Evolutionary conservation across 2,329 filamentous ascomycete species (phyloP).

Genomic region (Penicillium brasilianum): DNA sequence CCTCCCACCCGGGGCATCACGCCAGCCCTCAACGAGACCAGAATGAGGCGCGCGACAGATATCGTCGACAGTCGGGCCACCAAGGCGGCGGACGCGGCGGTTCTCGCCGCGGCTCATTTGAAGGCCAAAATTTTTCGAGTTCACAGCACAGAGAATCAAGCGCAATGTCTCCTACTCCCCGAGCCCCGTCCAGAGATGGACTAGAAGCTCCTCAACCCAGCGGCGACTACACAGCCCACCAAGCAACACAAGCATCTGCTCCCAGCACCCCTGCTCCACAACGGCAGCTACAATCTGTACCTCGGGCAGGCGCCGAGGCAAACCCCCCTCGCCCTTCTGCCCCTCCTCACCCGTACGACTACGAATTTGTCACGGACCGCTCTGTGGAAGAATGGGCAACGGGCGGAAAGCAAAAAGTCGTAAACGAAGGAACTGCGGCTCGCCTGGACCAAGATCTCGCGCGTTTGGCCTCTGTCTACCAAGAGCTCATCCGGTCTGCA

Average conservation of each 20-base stretch:
- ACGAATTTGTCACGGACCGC: slow-evolving; percentile 75
- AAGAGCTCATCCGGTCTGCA: slow-evolving; percentile 81
- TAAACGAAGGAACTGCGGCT: slow-evolving; percentile 68
- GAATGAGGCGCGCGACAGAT: slow-evolving; percentile 45
- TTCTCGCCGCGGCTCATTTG: slow-evolving; percentile 42
- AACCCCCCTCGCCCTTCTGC: slow-evolving; percentile 26
- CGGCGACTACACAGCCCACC: slow-evolving; percentile 25
- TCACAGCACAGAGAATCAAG: slow-evolving; percentile 30
- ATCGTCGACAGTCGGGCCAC: slow-evolving; percentile 45
- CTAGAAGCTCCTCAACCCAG: slow-evolving; percentile 39
- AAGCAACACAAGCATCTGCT: slow-evolving; percentile 31
- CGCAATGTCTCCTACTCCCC: slow-evolving; percentile 40
- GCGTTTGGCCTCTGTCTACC: slow-evolving; percentile 73
- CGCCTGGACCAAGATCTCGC: slow-evolving; percentile 70
- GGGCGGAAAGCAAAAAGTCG: slow-evolving; percentile 68
- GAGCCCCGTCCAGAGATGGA: slow-evolving; percentile 35
- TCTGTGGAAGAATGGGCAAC: slow-evolving; percentile 70
- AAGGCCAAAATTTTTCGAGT: slow-evolving; percentile 42
- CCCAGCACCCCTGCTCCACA: slow-evolving; percentile 27
- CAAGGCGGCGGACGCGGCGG: slow-evolving; percentile 42
- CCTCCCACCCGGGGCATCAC: slow-evolving; percentile 44
- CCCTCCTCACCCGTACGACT: slow-evolving; percentile 62
- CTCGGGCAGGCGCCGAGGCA: slow-evolving; percentile 27
- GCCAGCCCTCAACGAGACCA: slow-evolving; percentile 43
- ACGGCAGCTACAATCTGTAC: slow-evolving; percentile 26